Conservation (phyloP, 805 yeast genomes). For the Pichia phayaonensis region DNA sequence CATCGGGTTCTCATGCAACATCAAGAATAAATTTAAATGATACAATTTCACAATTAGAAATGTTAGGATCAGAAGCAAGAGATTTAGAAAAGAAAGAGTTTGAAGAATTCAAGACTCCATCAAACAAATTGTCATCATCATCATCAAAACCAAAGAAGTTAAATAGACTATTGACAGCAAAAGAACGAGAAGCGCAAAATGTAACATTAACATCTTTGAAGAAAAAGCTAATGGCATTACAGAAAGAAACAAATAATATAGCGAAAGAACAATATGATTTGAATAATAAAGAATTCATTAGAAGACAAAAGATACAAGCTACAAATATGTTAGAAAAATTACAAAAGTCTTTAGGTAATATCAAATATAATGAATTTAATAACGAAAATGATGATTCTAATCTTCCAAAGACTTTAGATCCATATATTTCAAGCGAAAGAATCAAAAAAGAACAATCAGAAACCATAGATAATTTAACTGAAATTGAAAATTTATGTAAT, state of each 20-base stretch:
- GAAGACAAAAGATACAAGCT: slow-evolving; percentile 56
- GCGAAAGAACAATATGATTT: slow-evolving; percentile 51
- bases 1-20: slow-evolving; percentile 5
- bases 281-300: slow-evolving; percentile 45
- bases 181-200: slow-evolving; percentile 40
- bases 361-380: slow-evolving; percentile 17
- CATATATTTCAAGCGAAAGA: slow-evolving; percentile 9
- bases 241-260: slow-evolving; percentile 69
- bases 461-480: slow-evolving; percentile 18
- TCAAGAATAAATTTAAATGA: slow-evolving; percentile 1
- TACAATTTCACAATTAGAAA: slow-evolving; percentile 1
- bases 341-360: slow-evolving; percentile 34
- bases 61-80: slow-evolving; percentile 48
- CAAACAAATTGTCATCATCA: slow-evolving; percentile 5
- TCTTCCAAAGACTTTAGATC: slow-evolving; percentile 24
- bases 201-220: slow-evolving; percentile 48
- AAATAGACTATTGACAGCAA: background rate
- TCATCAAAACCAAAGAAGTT: background rate
- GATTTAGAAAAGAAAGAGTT: slow-evolving; percentile 83
- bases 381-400: background rate
- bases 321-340: slow-evolving; percentile 65
- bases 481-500: slow-evolving; percentile 22
- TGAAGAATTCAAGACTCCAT: slow-evolving; percentile 34
- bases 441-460: slow-evolving; percentile 14
- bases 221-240: slow-evolving; percentile 51